These are phyloP conservation scores for Castanea crenata DNA, from an alignment of 306 rosid genomes.

Conservation along the genomic window DNA sequence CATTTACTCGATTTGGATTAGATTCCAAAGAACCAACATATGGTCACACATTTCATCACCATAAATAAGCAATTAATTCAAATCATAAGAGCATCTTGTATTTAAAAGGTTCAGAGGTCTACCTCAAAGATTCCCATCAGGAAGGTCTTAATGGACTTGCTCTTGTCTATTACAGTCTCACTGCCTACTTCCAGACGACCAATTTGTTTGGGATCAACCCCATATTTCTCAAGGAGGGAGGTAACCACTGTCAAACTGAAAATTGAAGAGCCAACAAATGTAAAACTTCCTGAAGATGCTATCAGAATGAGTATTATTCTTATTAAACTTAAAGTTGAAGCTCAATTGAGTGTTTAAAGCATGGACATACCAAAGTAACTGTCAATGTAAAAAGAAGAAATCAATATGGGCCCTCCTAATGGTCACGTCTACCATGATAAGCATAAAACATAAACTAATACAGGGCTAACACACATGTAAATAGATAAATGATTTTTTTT, in stretches of 20 bases:
- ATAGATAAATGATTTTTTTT: neutral
- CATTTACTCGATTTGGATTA: neutral
- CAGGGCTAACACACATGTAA: neutral
- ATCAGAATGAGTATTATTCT: neutral
- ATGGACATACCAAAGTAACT: slow-evolving; percentile 3
- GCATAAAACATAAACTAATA: neutral
- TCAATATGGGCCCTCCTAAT: neutral
- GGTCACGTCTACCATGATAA: neutral
- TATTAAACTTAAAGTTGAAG: slow-evolving; percentile 9
- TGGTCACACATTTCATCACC: neutral
- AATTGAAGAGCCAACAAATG: slow-evolving; percentile 27
- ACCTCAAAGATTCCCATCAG: slow-evolving; percentile 99
- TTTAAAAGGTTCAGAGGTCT: slow-evolving; percentile 7
- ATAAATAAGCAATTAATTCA: neutral
- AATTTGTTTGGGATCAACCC: slow-evolving; percentile 84
- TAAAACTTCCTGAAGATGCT: slow-evolving; percentile 7
- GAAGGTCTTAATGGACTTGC: slow-evolving; percentile 98
- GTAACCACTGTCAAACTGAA: slow-evolving; percentile 89
- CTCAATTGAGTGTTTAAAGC: slow-evolving; percentile 5
- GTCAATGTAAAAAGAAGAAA: neutral
- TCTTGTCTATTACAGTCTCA: slow-evolving; percentile 98
- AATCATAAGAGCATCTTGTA: neutral
- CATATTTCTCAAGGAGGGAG: slow-evolving; percentile 85
- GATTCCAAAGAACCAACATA: slow-evolving; percentile 7
- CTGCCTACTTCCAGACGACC: slow-evolving; percentile 99